Evolutionary conservation across 768 basidiomycete species (phyloP).

Genomic region (Sistotremastrum niveocremeum): DNA sequence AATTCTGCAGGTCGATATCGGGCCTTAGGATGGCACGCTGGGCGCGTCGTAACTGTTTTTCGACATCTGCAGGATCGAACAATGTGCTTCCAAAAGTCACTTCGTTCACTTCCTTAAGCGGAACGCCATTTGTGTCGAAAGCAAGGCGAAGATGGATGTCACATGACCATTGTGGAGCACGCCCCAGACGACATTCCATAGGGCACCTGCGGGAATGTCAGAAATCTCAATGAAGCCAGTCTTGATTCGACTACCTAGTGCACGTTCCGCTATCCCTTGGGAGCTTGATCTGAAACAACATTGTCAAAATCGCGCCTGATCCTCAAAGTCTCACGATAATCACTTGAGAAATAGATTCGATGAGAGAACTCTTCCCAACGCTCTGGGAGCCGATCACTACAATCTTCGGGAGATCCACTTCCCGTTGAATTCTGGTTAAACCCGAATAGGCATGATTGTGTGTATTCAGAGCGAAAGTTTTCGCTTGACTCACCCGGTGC

Average conservation of each 20-base stretch:
- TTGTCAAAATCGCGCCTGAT: background rate
- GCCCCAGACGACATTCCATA: constrained; percentile 22
- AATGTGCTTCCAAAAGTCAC: too few species aligned
- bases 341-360: constrained; percentile 52
- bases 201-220: constrained; percentile 17
- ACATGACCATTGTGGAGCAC: constrained; percentile 20
- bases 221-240: background rate
- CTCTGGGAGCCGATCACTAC: constrained; percentile 63
- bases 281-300: constrained; percentile 33
- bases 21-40: constrained; percentile 9
- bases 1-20: background rate
- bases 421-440: constrained; percentile 43
- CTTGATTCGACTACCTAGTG: constrained; percentile 36
- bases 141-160: constrained; percentile 18
- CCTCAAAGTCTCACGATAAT: background rate
- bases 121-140: constrained; percentile 14
- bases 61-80: constrained; percentile 3
- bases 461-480: background rate
- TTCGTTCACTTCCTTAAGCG: constrained; percentile 1
- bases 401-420: constrained; percentile 62
- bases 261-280: constrained; percentile 66
- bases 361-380: constrained; percentile 65
- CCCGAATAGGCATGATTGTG: constrained; percentile 1
- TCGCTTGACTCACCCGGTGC: constrained; percentile 35
- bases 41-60: constrained; percentile 5